A percentile compares a stretch with the other conserved stretches of the same genome.
Evolutionary conservation across 305 asterid species (phyloP).

Genomic region (Rubia tinctorum): DNA sequence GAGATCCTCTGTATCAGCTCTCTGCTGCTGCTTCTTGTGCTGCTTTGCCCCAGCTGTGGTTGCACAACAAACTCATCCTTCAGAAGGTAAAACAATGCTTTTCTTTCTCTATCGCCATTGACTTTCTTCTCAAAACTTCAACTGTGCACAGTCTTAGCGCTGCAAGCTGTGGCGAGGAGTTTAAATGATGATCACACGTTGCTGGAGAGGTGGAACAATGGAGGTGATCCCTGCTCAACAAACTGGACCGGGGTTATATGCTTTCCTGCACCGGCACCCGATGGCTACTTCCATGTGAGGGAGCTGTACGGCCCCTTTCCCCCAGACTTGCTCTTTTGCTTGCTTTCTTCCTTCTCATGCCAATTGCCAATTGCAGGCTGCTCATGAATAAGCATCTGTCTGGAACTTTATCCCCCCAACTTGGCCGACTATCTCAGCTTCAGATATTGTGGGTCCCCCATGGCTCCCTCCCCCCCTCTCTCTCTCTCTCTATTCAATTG

Average conservation of each 20-base stretch:
- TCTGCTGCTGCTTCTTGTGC: constrained; percentile 16
- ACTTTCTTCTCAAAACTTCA: not conserved
- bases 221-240: constrained; percentile 41
- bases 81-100: constrained; percentile 24
- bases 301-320: constrained; percentile 32
- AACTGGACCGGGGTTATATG: constrained; percentile 53
- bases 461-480: not conserved
- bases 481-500: not conserved
- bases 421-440: constrained; percentile 42
- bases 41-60: not conserved
- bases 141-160: constrained; percentile 30
- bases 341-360: not conserved
- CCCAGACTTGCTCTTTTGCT: not conserved
- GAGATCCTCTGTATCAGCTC: not conserved
- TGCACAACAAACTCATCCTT: constrained; percentile 33
- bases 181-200: constrained; percentile 29
- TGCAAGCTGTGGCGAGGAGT: constrained; percentile 29
- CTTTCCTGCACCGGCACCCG: constrained; percentile 22
- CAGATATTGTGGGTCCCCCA: constrained; percentile 36
- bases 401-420: constrained; percentile 46
- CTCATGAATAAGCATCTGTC: constrained; percentile 42
- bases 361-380: constrained; percentile 28
- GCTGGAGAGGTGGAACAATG: constrained; percentile 33
- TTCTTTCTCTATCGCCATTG: not conserved
- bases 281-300: constrained; percentile 36